A percentile compares a stretch with the other conserved stretches of the same genome.
phyloP scores from a whole-genome alignment of 73 alveolate species.

The Paraurostyla sp. region DNA sequence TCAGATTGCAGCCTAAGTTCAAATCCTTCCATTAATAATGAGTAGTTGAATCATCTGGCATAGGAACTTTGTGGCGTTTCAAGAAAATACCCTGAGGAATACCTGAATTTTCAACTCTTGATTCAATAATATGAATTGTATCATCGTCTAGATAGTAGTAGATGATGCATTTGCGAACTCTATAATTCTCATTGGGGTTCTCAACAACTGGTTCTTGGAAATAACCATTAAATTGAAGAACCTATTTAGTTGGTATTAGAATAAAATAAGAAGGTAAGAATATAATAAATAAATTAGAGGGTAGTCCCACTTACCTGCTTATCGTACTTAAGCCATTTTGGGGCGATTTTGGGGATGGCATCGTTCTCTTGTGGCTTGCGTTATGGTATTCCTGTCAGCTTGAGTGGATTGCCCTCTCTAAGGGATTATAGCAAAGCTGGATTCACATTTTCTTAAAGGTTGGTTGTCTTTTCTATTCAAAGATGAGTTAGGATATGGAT shows the following conservation, averaged over 20 bases:
- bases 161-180: slow-evolving; percentile 91
- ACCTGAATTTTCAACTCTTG: slow-evolving; percentile 96
- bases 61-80: slow-evolving; percentile 95
- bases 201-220: slow-evolving; percentile 96
- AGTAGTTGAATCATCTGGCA: slow-evolving; percentile 77
- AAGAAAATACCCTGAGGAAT: slow-evolving; percentile 98
- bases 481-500: background rate
- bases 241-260: slow-evolving; percentile 53
- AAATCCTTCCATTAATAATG: slow-evolving; percentile 91
- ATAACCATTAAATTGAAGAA: slow-evolving; percentile 92
- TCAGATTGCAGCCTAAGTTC: slow-evolving; percentile 81
- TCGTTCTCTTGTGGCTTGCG: slow-evolving; percentile 87
- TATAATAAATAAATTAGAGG: slow-evolving; percentile 41
- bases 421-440: slow-evolving; percentile 65
- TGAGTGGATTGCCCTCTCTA: slow-evolving; percentile 72
- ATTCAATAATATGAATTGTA: slow-evolving; percentile 95
- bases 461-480: slow-evolving; percentile 71
- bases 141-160: slow-evolving; percentile 96
- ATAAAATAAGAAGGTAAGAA: background rate
- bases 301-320: slow-evolving; percentile 74
- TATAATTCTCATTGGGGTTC: slow-evolving; percentile 90
- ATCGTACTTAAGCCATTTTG: slow-evolving; percentile 90
- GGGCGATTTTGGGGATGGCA: slow-evolving; percentile 90
- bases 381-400: slow-evolving; percentile 74
- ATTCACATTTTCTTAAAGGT: slow-evolving; percentile 66